A percentile compares a stretch with the other conserved stretches of the same genome.
These are phyloP conservation scores for Floccularia luteovirens DNA, from an alignment of 768 basidiomycete genomes.

Conservation along the genomic window DNA sequence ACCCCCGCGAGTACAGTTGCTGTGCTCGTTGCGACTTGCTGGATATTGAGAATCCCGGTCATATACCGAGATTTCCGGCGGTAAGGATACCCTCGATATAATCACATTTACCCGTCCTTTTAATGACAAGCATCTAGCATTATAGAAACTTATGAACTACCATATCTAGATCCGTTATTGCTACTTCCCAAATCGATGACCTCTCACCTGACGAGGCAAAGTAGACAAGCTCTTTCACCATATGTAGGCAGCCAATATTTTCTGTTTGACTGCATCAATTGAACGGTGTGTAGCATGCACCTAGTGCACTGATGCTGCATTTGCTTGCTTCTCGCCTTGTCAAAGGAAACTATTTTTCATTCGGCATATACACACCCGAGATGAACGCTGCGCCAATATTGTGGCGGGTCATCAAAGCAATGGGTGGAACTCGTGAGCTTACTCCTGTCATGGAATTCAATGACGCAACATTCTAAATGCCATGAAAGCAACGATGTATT, in stretches of 20 bases:
- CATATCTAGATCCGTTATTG: slow-evolving; percentile 70
- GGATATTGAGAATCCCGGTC: slow-evolving; percentile 73
- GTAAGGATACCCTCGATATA: slow-evolving; percentile 30
- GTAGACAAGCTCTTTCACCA: slow-evolving; percentile 60
- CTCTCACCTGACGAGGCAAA: slow-evolving; percentile 67
- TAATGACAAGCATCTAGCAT: too few relatives aligned
- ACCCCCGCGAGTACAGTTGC: slow-evolving; percentile 45
- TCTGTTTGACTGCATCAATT: neutral
- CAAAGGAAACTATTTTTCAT: slow-evolving; percentile 39
- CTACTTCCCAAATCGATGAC: slow-evolving; percentile 55
- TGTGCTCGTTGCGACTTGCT: slow-evolving; percentile 68
- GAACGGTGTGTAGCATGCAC: slow-evolving; percentile 48
- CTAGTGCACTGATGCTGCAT: slow-evolving; percentile 51
- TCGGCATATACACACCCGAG: slow-evolving; percentile 63
- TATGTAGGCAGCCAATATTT: slow-evolving; percentile 36
- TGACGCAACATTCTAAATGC: neutral
- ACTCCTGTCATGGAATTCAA: neutral
- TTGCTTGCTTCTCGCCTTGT: slow-evolving; percentile 55
- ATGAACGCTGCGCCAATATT: slow-evolving; percentile 68
- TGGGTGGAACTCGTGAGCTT: slow-evolving; percentile 72
- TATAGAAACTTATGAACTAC: slow-evolving; percentile 69
- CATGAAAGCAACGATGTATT: slow-evolving; percentile 53
- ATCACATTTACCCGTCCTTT: too few relatives aligned
- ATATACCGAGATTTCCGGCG: slow-evolving; percentile 68
- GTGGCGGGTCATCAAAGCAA: slow-evolving; percentile 63